Percentiles rank a stretch among this genome's conserved stretches.
Conservation (phyloP, 164 flowering plant genomes). For the Vitis labrusca region DNA sequence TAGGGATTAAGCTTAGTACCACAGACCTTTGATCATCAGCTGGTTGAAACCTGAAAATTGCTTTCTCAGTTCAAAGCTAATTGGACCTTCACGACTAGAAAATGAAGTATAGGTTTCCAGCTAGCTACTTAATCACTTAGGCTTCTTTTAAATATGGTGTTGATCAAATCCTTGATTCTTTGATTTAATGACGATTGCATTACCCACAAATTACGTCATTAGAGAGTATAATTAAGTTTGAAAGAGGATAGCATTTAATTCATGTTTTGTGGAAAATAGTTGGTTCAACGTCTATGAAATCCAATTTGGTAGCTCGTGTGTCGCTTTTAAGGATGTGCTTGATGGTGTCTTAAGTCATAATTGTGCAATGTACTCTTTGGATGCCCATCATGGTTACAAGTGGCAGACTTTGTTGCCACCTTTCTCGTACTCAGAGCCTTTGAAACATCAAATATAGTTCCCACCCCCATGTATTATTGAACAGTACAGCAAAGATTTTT, state of each 20-base stretch:
- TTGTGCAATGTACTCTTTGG: conserved; percentile 7
- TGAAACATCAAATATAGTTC: too few relatives aligned
- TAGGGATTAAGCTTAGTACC: too few relatives aligned
- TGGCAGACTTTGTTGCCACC: conserved; percentile 4
- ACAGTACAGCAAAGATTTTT: too few relatives aligned
- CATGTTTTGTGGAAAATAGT: conserved; percentile 2
- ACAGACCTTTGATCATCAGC: too few relatives aligned
- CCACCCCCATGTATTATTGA: too few relatives aligned
- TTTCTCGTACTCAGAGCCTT: not conserved
- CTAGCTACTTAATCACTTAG: too few relatives aligned
- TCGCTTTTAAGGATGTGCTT: conserved; percentile 17
- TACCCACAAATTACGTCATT: conserved; percentile 18
- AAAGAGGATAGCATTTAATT: not conserved
- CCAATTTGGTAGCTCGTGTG: conserved; percentile 14
- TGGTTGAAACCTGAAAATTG: too few relatives aligned
- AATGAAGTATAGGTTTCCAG: too few relatives aligned
- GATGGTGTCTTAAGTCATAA: conserved; percentile 13
- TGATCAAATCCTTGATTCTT: not conserved
- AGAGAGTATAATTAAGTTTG: not conserved
- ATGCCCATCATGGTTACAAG: conserved; percentile 6
- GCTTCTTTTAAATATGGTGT: not conserved
- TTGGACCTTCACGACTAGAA: too few relatives aligned
- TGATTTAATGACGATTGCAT: conserved; percentile 21
- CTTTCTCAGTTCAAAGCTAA: too few relatives aligned
- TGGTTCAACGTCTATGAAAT: not conserved